phyloP scores from a whole-genome alignment of 2,329 filamentous ascomycete species.

The Aspergillus calidoustus region DNA sequence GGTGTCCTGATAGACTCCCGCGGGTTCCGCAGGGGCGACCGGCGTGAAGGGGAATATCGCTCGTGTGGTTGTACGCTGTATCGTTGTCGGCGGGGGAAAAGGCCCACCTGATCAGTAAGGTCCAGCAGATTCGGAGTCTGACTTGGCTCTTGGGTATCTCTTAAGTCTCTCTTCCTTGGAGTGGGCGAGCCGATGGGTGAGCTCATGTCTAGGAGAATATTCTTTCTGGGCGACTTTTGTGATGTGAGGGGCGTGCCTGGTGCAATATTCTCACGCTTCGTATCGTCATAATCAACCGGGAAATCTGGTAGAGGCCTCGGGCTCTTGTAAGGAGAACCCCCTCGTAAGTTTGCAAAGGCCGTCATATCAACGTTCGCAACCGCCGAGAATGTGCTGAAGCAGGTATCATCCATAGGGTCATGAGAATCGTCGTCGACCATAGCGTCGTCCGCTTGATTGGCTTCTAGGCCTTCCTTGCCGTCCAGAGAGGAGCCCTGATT shows the following conservation, averaged over 20 bases:
- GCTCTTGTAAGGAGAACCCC: slow-evolving; percentile 62
- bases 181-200: slow-evolving; percentile 47
- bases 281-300: slow-evolving; percentile 33
- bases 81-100: slow-evolving; percentile 56
- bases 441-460: slow-evolving; percentile 31
- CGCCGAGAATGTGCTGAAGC: slow-evolving; percentile 85
- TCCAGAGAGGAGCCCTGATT: slow-evolving; percentile 26
- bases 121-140: slow-evolving; percentile 82
- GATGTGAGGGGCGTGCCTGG: slow-evolving; percentile 55
- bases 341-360: slow-evolving; percentile 73
- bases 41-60: slow-evolving; percentile 44
- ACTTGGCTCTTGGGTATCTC: slow-evolving; percentile 48
- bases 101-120: slow-evolving; percentile 78
- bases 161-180: slow-evolving; percentile 54
- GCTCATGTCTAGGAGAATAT: slow-evolving; percentile 38
- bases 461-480: slow-evolving; percentile 29
- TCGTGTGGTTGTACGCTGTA: slow-evolving; percentile 42
- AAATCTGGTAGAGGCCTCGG: slow-evolving; percentile 46
- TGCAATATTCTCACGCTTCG: slow-evolving; percentile 25
- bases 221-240: slow-evolving; percentile 40
- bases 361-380: slow-evolving; percentile 79
- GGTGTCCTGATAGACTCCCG: slow-evolving; percentile 42
- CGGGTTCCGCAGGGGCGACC: slow-evolving; percentile 50
- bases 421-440: slow-evolving; percentile 36
- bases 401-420: slow-evolving; percentile 49